Conservation (phyloP, 345 rosid genomes). For the Murraya paniculata region DNA sequence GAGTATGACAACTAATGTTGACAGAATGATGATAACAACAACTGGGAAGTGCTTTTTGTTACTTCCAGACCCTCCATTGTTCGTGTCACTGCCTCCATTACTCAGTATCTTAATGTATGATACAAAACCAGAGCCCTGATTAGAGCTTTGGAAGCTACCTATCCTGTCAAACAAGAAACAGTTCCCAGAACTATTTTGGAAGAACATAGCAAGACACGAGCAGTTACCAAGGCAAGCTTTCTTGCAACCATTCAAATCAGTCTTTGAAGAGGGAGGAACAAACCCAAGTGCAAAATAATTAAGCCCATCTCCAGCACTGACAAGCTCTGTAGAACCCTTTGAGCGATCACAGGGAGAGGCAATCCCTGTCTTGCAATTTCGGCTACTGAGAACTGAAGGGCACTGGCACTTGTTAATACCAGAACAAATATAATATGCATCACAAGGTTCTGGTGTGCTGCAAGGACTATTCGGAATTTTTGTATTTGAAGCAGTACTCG, state of each 20-base stretch:
- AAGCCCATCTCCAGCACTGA: constrained; percentile 49
- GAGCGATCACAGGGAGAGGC: constrained; percentile 50
- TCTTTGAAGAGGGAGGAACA: constrained; percentile 46
- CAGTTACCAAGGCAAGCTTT: constrained; percentile 63
- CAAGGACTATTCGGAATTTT: constrained; percentile 70
- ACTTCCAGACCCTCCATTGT: constrained; percentile 29
- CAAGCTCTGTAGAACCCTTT: constrained; percentile 40
- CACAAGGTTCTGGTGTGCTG: constrained; percentile 68
- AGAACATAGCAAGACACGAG: constrained; percentile 75
- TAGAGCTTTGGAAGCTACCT: constrained; percentile 59
- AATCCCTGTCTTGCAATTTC: constrained; percentile 54
- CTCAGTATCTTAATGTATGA: constrained; percentile 62
- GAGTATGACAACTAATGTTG: constrained; percentile 44
- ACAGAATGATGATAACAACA: constrained; percentile 50
- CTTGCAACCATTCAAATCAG: constrained; percentile 64
- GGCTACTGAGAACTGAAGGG: constrained; percentile 41
- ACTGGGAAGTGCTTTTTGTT: constrained; percentile 42
- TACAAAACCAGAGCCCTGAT: constrained; percentile 32
- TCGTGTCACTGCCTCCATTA: constrained; percentile 14
- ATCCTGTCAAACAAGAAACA: constrained; percentile 73
- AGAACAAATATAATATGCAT: constrained; percentile 52
- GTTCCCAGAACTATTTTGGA: constrained; percentile 55
- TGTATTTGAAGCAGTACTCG: constrained; percentile 29
- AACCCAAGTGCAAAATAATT: constrained; percentile 64
- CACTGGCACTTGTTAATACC: constrained; percentile 56